phyloP scores from a whole-genome alignment of 1,284 basidiomycete species.

The Papiliotrema terrestris region DNA sequence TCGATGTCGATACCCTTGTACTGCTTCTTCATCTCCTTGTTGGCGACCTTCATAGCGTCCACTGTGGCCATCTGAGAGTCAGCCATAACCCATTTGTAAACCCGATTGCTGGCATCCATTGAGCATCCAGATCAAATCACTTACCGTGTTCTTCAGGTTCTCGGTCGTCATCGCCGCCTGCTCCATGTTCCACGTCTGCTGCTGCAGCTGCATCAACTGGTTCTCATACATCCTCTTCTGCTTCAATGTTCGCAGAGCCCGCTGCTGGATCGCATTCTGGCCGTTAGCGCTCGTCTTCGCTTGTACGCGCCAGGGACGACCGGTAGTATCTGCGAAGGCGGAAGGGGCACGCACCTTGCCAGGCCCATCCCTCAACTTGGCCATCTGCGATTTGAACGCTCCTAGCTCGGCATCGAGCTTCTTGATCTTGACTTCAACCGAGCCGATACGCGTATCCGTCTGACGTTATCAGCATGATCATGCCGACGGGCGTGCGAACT shows the following conservation, averaged over 20 bases:
- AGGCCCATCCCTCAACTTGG: constrained; percentile 86
- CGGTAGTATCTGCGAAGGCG: constrained; percentile 2
- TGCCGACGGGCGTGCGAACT: not conserved
- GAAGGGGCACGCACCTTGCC: constrained; percentile 68
- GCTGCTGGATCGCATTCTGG: constrained; percentile 86
- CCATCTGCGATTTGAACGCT: constrained; percentile 95
- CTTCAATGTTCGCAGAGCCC: constrained; percentile 89
- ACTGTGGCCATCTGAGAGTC: constrained; percentile 82
- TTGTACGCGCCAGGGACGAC: not conserved
- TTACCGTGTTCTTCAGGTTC: constrained; percentile 84
- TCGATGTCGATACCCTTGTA: constrained; percentile 97
- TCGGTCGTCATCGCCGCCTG: constrained; percentile 93
- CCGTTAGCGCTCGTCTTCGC: not conserved
- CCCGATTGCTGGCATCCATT: no score
- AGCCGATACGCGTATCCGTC: constrained; percentile 84
- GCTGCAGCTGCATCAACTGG: constrained; percentile 84
- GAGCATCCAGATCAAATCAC: constrained; percentile 6
- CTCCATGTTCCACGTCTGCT: constrained; percentile 99
- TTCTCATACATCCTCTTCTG: constrained; percentile 93
- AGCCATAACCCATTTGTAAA: no score
- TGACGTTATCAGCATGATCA: constrained; percentile 36
- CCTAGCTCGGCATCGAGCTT: constrained; percentile 92
- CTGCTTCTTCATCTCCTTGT: constrained; percentile 94
- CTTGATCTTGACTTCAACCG: constrained; percentile 94
- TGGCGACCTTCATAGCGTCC: constrained; percentile 95